Evolutionary conservation across 2,329 filamentous ascomycete species (phyloP).

Genomic region (Orbilia blumenaviensis): DNA sequence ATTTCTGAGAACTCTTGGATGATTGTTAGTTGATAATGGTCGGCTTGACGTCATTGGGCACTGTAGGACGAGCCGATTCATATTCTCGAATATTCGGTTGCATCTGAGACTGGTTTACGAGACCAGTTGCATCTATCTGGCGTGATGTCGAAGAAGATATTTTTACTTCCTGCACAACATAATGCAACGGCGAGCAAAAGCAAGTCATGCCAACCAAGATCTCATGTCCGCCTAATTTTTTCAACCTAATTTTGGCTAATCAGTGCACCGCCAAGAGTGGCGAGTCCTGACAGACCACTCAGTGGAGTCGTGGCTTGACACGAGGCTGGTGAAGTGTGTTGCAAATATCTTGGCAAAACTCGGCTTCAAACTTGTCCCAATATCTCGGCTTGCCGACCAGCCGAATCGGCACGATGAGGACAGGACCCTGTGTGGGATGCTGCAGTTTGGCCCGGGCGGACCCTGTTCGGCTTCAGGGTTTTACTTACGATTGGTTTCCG

Average conservation of each 20-base stretch:
- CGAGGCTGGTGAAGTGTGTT: slow-evolving; percentile 31
- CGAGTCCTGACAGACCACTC: background rate
- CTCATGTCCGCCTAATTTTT: too few species aligned
- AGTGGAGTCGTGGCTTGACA: slow-evolving; percentile 1
- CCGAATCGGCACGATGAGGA: slow-evolving; percentile 13
- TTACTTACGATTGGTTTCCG: slow-evolving; percentile 23
- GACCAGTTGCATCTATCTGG: slow-evolving; percentile 2
- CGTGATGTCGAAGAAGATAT: slow-evolving; percentile 7
- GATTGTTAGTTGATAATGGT: too few species aligned
- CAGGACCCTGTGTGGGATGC: background rate
- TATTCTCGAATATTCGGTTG: slow-evolving; percentile 7
- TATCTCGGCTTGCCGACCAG: slow-evolving; percentile 35
- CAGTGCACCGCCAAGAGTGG: too few species aligned
- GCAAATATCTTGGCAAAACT: background rate
- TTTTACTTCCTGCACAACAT: slow-evolving; percentile 13
- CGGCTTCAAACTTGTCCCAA: slow-evolving; percentile 37
- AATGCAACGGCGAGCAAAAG: background rate
- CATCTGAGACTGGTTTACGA: too few species aligned
- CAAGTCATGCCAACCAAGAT: background rate
- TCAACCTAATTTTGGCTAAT: too few species aligned
- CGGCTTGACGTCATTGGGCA: background rate
- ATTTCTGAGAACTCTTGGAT: too few species aligned
- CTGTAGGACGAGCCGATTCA: background rate
- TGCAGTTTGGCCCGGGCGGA: slow-evolving; percentile 25
- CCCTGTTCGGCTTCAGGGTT: slow-evolving; percentile 5